Conservation (phyloP, 1,284 basidiomycete genomes). For the Sanghuangporus baumii region DNA sequence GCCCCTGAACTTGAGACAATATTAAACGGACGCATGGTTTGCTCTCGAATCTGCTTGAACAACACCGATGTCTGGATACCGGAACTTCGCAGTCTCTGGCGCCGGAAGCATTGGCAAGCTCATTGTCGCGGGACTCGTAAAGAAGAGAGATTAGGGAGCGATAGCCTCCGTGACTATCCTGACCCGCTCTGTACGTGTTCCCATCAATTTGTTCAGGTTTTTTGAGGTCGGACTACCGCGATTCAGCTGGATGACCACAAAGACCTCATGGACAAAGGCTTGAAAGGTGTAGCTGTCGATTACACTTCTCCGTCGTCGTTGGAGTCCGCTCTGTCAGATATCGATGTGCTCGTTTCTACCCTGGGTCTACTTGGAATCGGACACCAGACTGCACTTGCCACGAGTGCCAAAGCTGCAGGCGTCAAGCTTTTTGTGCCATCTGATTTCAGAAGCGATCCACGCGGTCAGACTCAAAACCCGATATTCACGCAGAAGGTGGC, state of each 20-base stretch:
- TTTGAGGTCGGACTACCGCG: neutral
- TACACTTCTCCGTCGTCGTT: slow-evolving; percentile 29
- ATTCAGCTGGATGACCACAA: neutral
- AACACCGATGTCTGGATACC: slow-evolving; percentile 23
- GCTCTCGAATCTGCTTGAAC: neutral
- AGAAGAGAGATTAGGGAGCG: slow-evolving; percentile 16
- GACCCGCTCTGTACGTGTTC: slow-evolving; percentile 19
- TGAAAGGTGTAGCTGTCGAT: slow-evolving; percentile 26
- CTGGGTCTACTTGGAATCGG: slow-evolving; percentile 25
- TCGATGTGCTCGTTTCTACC: slow-evolving; percentile 32
- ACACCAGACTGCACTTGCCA: slow-evolving; percentile 29
- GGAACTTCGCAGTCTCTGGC: slow-evolving; percentile 23
- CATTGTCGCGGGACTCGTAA: slow-evolving; percentile 23
- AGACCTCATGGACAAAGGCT: slow-evolving; percentile 21
- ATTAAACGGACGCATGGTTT: neutral
- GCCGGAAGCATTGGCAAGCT: slow-evolving; percentile 22
- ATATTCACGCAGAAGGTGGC: slow-evolving; percentile 10
- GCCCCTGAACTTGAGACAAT: neutral
- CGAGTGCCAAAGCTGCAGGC: slow-evolving; percentile 34
- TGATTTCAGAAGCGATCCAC: slow-evolving; percentile 29
- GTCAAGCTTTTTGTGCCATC: slow-evolving; percentile 36
- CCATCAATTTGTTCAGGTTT: slow-evolving; percentile 15
- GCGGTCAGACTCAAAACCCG: slow-evolving; percentile 23
- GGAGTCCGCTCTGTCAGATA: slow-evolving; percentile 25
- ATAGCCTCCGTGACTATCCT: slow-evolving; percentile 15